Evolutionary conservation across 345 rosid genomes (phyloP).

Genomic region (Populus davidiana): DNA sequence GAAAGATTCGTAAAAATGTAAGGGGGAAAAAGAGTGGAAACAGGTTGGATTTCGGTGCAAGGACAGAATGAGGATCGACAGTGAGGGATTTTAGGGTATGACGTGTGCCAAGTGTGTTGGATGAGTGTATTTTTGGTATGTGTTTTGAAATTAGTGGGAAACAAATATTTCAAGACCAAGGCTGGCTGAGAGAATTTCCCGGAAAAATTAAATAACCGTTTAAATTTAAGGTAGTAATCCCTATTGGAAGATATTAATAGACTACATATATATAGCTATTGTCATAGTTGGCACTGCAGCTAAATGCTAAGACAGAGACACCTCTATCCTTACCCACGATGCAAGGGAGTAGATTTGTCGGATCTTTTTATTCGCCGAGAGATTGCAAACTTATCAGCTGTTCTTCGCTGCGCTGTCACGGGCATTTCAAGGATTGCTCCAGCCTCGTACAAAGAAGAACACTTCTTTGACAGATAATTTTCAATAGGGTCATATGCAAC

Average conservation of each 20-base stretch:
- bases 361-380: background rate
- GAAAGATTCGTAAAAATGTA: background rate
- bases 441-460: background rate
- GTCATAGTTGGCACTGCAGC: background rate
- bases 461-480: too few species aligned
- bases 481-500: background rate
- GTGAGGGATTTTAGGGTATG: constrained; percentile 21
- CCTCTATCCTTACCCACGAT: background rate
- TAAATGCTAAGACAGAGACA: background rate
- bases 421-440: background rate
- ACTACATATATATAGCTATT: background rate
- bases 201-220: background rate
- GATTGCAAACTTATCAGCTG: background rate
- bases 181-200: constrained; percentile 10
- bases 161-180: background rate
- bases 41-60: constrained; percentile 23
- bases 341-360: background rate
- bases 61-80: constrained; percentile 8
- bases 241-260: background rate
- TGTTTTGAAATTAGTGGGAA: constrained; percentile 1
- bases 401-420: background rate
- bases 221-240: background rate
- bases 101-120: constrained; percentile 4
- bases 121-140: background rate
- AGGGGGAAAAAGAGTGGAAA: constrained; percentile 10